Base-by-base conservation (phyloP, 805 yeast species). In the Spathaspora passalidarum region DNA sequence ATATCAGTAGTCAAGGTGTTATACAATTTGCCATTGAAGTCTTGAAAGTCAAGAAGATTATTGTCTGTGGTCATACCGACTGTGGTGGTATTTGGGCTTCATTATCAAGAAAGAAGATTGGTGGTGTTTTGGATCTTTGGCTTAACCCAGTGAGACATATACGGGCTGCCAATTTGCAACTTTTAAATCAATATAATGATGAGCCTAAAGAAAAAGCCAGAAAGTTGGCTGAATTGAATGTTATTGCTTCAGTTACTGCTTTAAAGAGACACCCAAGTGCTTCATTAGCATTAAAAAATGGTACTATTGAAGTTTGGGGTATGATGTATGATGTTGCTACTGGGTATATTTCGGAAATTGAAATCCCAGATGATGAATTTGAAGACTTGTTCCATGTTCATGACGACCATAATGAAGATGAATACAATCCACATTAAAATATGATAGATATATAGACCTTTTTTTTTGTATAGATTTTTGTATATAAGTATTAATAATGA, bases 61-160 rank as follows among this genome's bases (percentile, higher is more conserved):
- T 91, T 45, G 86, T 91, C 5, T 88, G 96, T 66, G 98, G 97
- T 3, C 98, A 91, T 67, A 86, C 94, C 25, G 96, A 88, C 64
- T 91, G 98, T 74, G 97, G 96, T 42, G 97, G 97, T 23, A 81
- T 88, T 42, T 81, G 87, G 81, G 89, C 96, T 18, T 81, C 90
- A 7, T 67, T 91, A 40, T 75, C 83, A 2, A 73, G 79, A 47
- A 79, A 81, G 56, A 76, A 76, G 54, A 72, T 83, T 26, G 90
- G 90, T 26, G 82, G 85, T 22, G 79, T 79, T 9, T 68, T 91
- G 54, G 88, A 84, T 56, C 81, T 81, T 43, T 86, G 91, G 91
- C 72, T 86, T 46, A 76, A 72, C 55, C 84, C 77, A 56, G 82
- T 71, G 72, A 85, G 82, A 56, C 86, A 83, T 44, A 77, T 88